phyloP scores from a whole-genome alignment of 768 basidiomycete genomes.

The Hortiboletus campestris region DNA sequence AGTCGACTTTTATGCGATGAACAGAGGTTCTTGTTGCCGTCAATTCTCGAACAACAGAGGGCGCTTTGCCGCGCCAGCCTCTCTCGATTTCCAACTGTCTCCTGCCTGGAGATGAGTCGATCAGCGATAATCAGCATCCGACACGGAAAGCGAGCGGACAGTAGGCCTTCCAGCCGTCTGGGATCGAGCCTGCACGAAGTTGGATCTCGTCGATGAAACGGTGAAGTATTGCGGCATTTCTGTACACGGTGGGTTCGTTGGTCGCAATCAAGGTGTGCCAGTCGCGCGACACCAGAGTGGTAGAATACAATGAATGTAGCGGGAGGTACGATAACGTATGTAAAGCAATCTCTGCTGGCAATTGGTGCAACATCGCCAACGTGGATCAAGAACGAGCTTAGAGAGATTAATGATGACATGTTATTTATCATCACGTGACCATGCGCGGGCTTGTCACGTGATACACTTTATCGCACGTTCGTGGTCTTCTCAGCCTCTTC shows the following conservation, averaged over 20 bases:
- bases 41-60: slow-evolving; percentile 39
- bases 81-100: slow-evolving; percentile 43
- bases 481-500: neutral
- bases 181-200: slow-evolving; percentile 33
- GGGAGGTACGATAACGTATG: slow-evolving; percentile 50
- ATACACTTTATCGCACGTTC: neutral
- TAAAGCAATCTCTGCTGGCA: slow-evolving; percentile 62
- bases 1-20: slow-evolving; percentile 78
- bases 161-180: slow-evolving; percentile 54
- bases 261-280: slow-evolving; percentile 47
- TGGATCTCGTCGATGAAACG: slow-evolving; percentile 39
- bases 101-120: slow-evolving; percentile 37
- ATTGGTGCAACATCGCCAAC: slow-evolving; percentile 36
- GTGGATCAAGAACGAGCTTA: neutral
- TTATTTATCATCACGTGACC: slow-evolving; percentile 4
- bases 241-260: slow-evolving; percentile 57
- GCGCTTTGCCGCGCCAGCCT: slow-evolving; percentile 55
- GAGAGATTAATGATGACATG: no score
- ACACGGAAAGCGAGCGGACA: slow-evolving; percentile 39
- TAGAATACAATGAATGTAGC: slow-evolving; percentile 38
- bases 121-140: slow-evolving; percentile 9
- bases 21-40: slow-evolving; percentile 38
- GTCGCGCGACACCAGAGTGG: slow-evolving; percentile 39
- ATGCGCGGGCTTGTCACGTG: neutral
- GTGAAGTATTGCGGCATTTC: slow-evolving; percentile 52